Conservation (phyloP, 2,329 filamentous ascomycete genomes). For the Magnaporthales sp. region DNA sequence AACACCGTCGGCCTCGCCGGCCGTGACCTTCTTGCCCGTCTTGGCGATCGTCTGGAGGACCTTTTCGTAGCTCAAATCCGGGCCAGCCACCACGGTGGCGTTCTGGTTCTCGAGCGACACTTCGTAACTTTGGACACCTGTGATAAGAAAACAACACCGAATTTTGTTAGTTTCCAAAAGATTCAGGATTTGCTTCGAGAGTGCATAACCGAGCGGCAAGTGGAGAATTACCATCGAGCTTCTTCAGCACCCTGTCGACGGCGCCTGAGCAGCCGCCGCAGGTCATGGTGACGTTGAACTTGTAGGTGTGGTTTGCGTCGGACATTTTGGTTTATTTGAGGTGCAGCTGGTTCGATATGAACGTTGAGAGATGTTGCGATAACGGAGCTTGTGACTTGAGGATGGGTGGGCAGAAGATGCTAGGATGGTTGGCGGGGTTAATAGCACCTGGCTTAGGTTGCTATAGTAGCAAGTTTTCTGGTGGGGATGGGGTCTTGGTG, state of each 20-base stretch:
- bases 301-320: constrained; percentile 74
- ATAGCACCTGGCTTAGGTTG: background rate
- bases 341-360: background rate
- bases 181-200: background rate
- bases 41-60: constrained; percentile 86
- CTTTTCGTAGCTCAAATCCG: constrained; percentile 64
- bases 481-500: background rate
- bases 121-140: constrained; percentile 80
- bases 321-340: constrained; percentile 43
- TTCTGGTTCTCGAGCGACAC: constrained; percentile 82
- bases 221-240: constrained; percentile 61
- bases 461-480: background rate
- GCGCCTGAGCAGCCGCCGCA: constrained; percentile 96
- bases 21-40: constrained; percentile 88
- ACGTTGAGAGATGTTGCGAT: background rate
- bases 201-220: background rate
- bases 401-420: background rate
- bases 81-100: constrained; percentile 65
- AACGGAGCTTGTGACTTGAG: background rate
- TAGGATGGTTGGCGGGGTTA: background rate
- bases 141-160: background rate
- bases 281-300: constrained; percentile 90
- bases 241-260: constrained; percentile 84
- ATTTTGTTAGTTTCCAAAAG: background rate
- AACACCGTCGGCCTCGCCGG: constrained; percentile 61